phyloP scores from a whole-genome alignment of 2,329 filamentous ascomycete genomes.

The Cladosporium sp. region DNA sequence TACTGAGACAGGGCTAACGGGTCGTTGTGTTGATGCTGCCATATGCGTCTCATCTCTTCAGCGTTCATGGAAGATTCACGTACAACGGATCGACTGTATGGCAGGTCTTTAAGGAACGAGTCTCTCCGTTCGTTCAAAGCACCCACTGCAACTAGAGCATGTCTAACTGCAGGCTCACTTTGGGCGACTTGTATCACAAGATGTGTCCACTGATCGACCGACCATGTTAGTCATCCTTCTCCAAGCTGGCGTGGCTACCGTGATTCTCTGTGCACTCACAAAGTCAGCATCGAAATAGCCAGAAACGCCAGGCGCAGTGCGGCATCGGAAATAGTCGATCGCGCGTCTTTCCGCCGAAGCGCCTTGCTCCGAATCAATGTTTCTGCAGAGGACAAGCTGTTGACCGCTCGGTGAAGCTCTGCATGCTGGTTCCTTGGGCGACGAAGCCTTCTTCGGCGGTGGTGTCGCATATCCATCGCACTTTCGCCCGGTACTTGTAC shows the following conservation, averaged over 20 bases:
- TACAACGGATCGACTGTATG: not conserved
- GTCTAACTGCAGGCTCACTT: constrained; percentile 21
- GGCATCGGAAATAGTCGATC: constrained; percentile 22
- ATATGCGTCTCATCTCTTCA: constrained; percentile 5
- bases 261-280: not conserved
- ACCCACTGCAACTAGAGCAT: constrained; percentile 22
- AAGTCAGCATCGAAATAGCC: constrained; percentile 22
- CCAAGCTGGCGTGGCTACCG: not conserved
- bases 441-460: constrained; percentile 59
- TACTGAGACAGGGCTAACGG: constrained; percentile 20
- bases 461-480: constrained; percentile 51
- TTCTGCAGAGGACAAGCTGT: constrained; percentile 33
- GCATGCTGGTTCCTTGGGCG: not conserved
- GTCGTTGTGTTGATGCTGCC: constrained; percentile 12
- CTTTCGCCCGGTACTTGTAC: not conserved
- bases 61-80: not conserved
- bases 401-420: constrained; percentile 22
- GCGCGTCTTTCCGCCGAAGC: constrained; percentile 58
- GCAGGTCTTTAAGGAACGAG: not conserved
- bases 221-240: not conserved
- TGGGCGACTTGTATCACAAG: constrained; percentile 21
- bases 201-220: constrained; percentile 16
- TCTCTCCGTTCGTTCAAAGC: constrained; percentile 18
- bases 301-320: constrained; percentile 18
- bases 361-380: constrained; percentile 62